These are phyloP conservation scores for Trametes villosa DNA, from an alignment of 768 basidiomycete species.

Conservation along the genomic window DNA sequence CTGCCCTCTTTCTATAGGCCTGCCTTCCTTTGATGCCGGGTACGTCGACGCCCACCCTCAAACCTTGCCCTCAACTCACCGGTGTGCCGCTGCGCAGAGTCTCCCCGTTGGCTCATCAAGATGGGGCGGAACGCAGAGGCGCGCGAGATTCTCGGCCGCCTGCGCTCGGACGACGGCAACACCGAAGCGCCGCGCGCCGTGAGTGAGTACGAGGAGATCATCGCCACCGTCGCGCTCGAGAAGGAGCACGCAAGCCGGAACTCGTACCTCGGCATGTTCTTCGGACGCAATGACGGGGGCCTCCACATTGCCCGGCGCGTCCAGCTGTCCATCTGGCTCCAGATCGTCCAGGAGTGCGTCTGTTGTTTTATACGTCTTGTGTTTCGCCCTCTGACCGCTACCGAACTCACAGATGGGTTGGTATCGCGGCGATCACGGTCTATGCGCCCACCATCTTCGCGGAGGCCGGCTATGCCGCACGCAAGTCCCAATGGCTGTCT, in stretches of 20 bases:
- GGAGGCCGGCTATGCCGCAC: slow-evolving; percentile 45
- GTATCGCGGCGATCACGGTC: slow-evolving; percentile 50
- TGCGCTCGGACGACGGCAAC: slow-evolving; percentile 37
- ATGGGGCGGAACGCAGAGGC: slow-evolving; percentile 45
- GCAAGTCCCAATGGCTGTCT: slow-evolving; percentile 49
- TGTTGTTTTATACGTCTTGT: background rate
- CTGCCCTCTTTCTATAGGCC: background rate
- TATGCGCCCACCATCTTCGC: slow-evolving; percentile 51
- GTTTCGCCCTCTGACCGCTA: background rate
- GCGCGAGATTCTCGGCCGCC: slow-evolving; percentile 38
- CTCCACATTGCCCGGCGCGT: slow-evolving; percentile 48
- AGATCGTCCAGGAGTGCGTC: slow-evolving; percentile 48
- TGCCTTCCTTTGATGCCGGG: slow-evolving; percentile 39
- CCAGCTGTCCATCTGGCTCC: slow-evolving; percentile 49
- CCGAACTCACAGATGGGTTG: slow-evolving; percentile 41
- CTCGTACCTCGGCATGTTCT: slow-evolving; percentile 50
- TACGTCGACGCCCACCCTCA: slow-evolving; percentile 6
- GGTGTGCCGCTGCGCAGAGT: slow-evolving; percentile 18
- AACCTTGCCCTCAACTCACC: slow-evolving; percentile 28
- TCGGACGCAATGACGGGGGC: slow-evolving; percentile 43
- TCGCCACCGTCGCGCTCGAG: slow-evolving; percentile 44
- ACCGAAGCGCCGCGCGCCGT: slow-evolving; percentile 31
- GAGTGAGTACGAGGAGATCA: slow-evolving; percentile 44
- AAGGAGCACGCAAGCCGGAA: slow-evolving; percentile 45
- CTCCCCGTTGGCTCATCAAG: slow-evolving; percentile 44